Evolutionary conservation across 2,329 filamentous ascomycete species (phyloP), one percentile per base, ranked within the genome.

Genomic region (Fusarium sp.): DNA sequence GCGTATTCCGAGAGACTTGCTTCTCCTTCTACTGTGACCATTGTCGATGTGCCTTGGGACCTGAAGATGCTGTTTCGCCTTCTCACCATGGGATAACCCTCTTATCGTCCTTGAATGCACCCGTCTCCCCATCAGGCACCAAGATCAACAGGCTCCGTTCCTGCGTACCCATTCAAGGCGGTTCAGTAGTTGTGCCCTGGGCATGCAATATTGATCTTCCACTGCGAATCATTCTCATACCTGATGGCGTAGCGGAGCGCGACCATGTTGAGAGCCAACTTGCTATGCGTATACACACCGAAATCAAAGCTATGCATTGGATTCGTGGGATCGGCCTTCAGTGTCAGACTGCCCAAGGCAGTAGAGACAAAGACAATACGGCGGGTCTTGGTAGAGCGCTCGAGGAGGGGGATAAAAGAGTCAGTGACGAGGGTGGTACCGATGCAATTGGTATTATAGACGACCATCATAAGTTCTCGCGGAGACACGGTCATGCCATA

Each of bases 221-320:
- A 65, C 38, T 61, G 31, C 3, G 52, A 13, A 29, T 71, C 47
- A 12, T 62, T 44, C 39, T 73, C 63, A 31, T 63, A 66, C 20
- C 42, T 55, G 52, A 42, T 31, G 22, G 73, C 58, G 25, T 68
- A 71, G 53, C 72, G 63, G 22, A 75, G 59, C 18, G 47, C 61
- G 25, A 74, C 52, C 58, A 74, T 75, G 42, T 74, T 72, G 31
- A 74, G 63, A 14, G 63, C 61, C 18, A 69, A 58, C 54, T 73
- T 75, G 60, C 62, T 76, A 50, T 69, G 67, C 7, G 53, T 67
- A 49, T 71, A 73, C 29, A 41, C 42, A 22, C 65, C 61, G 41
- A 45, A 67, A 41, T 67, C 54, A 33, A 13, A 22, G 22, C 17
- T 39, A 31, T 42, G 41, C 29, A 50, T 44, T 9, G 35, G 35